Evolutionary conservation across 345 rosid species (phyloP), one percentile per base, ranked within the genome.

Genomic region (Boechera divaricarpa): DNA sequence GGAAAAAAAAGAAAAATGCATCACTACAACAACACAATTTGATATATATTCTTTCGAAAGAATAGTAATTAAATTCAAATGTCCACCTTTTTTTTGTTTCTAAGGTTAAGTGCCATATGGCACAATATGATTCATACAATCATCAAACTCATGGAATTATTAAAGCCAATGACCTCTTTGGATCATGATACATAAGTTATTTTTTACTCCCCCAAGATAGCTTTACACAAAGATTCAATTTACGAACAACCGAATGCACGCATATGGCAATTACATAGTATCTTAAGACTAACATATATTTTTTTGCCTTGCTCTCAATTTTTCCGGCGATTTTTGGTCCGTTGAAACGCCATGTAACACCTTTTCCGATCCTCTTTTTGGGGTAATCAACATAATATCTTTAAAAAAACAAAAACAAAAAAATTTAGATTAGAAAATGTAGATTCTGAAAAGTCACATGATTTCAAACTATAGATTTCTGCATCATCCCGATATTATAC

Each of bases 131-230:
- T 73, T 52, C 53, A 49, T 62, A 51, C 41, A 51, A 72, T 51
- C 31, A 52, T 16, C 54, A 52, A 28, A 38, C 18, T 39, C 32
- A 41, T 51, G 41, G 41, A 60, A 39, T 51, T 10, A 52, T 49
- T 36, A 33, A 60, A 48, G 28, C 49, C 38, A 60, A 10, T 18
- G 42, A 29, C 21, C 36, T 73, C 21, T 54, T 21, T 61, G 62
- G 77, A 73, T 72, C 68, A 60, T 62, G 51, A 15, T 63, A 39
- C 62, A 49, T 72, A 72, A 36, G 67, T 49, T 72, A 59, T 7
- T 33, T 5, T 44, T 44, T 44, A 7, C 35, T 18, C 55, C 65
- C 74, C 74, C 24, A 67, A 2, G 36, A 51, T 56, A 41, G 41
- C 54, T 69, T 69, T 69, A 42, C 42, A 31, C 38, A 68, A 54